These are phyloP conservation scores for Fonsecaea pugnacius DNA, from an alignment of 2,329 filamentous ascomycete species.

Conservation along the genomic window DNA sequence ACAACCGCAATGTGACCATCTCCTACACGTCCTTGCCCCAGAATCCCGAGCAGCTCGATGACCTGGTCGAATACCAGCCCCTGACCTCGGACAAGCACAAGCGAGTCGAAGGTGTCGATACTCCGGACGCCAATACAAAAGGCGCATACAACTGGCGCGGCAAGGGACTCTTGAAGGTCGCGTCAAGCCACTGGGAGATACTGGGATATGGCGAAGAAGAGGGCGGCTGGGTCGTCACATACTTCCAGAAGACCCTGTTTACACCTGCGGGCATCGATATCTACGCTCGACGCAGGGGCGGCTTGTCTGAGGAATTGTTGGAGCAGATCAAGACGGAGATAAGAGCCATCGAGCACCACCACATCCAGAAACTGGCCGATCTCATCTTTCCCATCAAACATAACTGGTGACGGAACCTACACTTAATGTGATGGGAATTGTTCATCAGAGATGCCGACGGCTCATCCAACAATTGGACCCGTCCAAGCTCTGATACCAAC, in stretches of 20 bases:
- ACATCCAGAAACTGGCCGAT: conserved; percentile 59
- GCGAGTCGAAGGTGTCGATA: conserved; percentile 69
- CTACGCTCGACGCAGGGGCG: conserved; percentile 68
- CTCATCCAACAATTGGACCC: conserved; percentile 30
- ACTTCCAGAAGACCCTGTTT: conserved; percentile 81
- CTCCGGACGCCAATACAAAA: conserved; percentile 42
- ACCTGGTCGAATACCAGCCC: conserved; percentile 72
- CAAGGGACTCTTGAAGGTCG: conserved; percentile 73
- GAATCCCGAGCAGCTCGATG: conserved; percentile 62
- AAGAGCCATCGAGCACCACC: conserved; percentile 54
- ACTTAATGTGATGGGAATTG: neutral
- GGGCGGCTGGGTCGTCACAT: conserved; percentile 73
- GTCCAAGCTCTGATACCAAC: conserved; percentile 65
- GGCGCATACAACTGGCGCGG: conserved; percentile 76
- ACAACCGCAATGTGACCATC: conserved; percentile 78
- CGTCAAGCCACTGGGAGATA: conserved; percentile 78
- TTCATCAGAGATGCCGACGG: conserved; percentile 9
- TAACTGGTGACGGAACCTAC: conserved; percentile 36
- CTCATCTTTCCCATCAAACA: conserved; percentile 54
- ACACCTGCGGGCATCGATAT: conserved; percentile 81
- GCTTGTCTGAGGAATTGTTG: conserved; percentile 63
- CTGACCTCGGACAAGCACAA: conserved; percentile 58
- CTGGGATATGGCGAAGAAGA: conserved; percentile 67
- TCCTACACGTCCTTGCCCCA: conserved; percentile 65
- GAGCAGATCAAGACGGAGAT: conserved; percentile 61